phyloP scores from a whole-genome alignment of 1,139 yeast genomes.

The Candida sanyaensis region DNA sequence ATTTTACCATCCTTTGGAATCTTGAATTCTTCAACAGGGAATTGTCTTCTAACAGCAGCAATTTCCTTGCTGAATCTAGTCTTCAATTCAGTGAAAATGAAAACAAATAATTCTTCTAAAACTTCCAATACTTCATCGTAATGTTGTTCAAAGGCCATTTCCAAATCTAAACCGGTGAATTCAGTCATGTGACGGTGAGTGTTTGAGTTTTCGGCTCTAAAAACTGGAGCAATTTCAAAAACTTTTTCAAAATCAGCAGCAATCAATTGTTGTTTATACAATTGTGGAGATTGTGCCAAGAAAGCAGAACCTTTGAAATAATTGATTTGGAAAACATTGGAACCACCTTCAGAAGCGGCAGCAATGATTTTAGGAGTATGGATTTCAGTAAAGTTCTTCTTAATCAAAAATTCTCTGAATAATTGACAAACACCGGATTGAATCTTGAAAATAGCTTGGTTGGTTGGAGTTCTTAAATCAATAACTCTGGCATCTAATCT shows the following conservation, averaged over 20 bases:
- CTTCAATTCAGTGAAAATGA: slow-evolving; percentile 83
- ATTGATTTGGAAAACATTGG: slow-evolving; percentile 89
- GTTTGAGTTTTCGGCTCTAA: slow-evolving; percentile 98
- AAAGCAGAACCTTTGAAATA: slow-evolving; percentile 93
- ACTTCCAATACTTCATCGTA: slow-evolving; percentile 91
- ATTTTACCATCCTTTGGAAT: slow-evolving; percentile 87
- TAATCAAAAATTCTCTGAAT: slow-evolving; percentile 82
- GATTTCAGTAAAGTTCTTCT: slow-evolving; percentile 77
- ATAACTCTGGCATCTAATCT: slow-evolving; percentile 93
- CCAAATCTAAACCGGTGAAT: slow-evolving; percentile 95
- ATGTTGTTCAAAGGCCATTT: slow-evolving; percentile 97
- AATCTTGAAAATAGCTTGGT: slow-evolving; percentile 95
- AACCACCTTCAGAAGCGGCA: slow-evolving; percentile 97
- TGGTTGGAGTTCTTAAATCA: slow-evolving; percentile 94
- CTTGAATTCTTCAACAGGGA: slow-evolving; percentile 96
- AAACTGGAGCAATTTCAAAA: slow-evolving; percentile 95
- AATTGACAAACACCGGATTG: slow-evolving; percentile 86
- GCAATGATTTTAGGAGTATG: slow-evolving; percentile 96
- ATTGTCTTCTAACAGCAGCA: slow-evolving; percentile 88
- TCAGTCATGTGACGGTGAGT: slow-evolving; percentile 99
- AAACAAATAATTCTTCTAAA: slow-evolving; percentile 82
- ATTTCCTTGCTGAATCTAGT: slow-evolving; percentile 79
- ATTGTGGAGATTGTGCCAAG: slow-evolving; percentile 97
- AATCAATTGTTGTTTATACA: slow-evolving; percentile 95
- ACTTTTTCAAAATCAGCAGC: slow-evolving; percentile 97